Conservation (phyloP, 2,329 filamentous ascomycete species). For the Cladophialophora chaetospira region DNA sequence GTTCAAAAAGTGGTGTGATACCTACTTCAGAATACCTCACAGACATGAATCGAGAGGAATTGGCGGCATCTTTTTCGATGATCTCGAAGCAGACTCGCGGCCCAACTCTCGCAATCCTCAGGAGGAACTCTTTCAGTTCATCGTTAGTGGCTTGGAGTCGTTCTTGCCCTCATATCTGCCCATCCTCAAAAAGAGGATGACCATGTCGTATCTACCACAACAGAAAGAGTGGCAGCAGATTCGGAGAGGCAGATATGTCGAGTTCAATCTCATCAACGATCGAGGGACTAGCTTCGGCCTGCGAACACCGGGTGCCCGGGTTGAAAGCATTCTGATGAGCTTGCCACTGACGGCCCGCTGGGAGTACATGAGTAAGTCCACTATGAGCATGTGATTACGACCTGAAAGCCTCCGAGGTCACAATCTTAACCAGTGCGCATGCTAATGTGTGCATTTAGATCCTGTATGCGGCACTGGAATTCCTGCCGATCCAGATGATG, state of each 20-base stretch:
- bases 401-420: no score
- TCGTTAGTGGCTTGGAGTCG: slow-evolving; percentile 78
- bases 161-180: slow-evolving; percentile 91
- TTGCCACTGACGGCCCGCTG: slow-evolving; percentile 88
- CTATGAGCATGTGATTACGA: no score
- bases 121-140: slow-evolving; percentile 86
- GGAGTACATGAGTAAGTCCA: slow-evolving; percentile 75
- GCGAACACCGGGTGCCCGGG: slow-evolving; percentile 84
- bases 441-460: neutral
- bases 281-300: slow-evolving; percentile 91
- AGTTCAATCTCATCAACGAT: slow-evolving; percentile 98
- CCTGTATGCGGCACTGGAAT: slow-evolving; percentile 47
- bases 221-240: slow-evolving; percentile 98
- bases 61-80: slow-evolving; percentile 98
- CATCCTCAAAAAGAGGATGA: slow-evolving; percentile 83
- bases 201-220: slow-evolving; percentile 81
- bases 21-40: slow-evolving; percentile 95
- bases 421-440: neutral
- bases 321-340: slow-evolving; percentile 98
- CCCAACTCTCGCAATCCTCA: slow-evolving; percentile 70
- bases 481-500: slow-evolving; percentile 47
- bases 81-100: slow-evolving; percentile 68
- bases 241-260: slow-evolving; percentile 89
- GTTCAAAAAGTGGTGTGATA: slow-evolving; percentile 98
- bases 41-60: slow-evolving; percentile 82